Evolutionary conservation across 139 green algal species (phyloP).

Genomic region (Micractinium sp.): DNA sequence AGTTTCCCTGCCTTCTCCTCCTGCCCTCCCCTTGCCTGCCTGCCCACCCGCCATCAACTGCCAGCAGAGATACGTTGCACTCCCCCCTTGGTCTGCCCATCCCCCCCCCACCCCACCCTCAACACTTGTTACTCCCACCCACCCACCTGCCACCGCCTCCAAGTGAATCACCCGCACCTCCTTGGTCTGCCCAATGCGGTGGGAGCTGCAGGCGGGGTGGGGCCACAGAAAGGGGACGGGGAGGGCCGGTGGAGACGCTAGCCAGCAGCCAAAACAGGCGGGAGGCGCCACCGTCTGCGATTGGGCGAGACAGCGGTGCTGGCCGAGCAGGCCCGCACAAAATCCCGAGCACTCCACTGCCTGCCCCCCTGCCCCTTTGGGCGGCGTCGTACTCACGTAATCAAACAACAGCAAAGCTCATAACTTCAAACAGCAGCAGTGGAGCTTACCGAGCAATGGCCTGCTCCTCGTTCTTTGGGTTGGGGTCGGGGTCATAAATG

Average conservation of each 20-base stretch:
- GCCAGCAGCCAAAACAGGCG: no score
- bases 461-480: constrained; percentile 99
- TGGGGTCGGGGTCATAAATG: constrained; percentile 98
- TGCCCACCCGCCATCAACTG: no score
- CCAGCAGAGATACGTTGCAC: background rate
- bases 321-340: no score
- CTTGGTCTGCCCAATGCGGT: constrained; percentile 97
- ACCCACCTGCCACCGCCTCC: constrained; percentile 84
- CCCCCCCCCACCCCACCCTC: background rate
- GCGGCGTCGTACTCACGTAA: no score
- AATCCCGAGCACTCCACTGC: no score
- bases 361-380: no score
- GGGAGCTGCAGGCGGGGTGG: constrained; percentile 37
- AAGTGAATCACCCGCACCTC: constrained; percentile 93
- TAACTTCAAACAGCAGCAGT: no score
- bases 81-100: background rate
- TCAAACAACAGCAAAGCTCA: no score
- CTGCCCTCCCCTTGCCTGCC: no score
- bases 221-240: background rate
- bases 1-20: no score
- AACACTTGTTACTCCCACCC: background rate
- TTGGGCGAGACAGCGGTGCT: no score
- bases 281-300: no score
- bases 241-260: background rate
- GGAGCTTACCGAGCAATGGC: constrained; percentile 83